phyloP scores from a whole-genome alignment of 345 rosid species.

The Syzygium oleosum region DNA sequence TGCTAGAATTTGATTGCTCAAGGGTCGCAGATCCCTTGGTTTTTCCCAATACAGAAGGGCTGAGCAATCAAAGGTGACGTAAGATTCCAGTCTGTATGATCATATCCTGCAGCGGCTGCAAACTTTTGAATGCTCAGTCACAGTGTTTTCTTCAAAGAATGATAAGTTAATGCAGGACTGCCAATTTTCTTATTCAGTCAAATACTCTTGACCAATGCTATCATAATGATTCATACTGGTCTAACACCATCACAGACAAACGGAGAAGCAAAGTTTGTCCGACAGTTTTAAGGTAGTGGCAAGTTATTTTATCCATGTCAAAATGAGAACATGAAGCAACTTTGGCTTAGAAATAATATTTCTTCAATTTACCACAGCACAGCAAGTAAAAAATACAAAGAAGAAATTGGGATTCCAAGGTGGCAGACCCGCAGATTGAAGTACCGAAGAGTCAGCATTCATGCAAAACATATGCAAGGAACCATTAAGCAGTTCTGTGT shows the following conservation, averaged over 20 bases:
- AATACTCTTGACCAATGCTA: neutral
- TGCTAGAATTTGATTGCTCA: neutral
- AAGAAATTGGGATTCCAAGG: neutral
- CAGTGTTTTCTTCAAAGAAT: neutral
- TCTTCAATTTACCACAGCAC: neutral
- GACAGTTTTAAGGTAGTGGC: neutral
- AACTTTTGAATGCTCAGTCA: neutral
- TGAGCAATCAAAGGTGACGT: neutral
- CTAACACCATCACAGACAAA: neutral
- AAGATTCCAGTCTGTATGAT: neutral
- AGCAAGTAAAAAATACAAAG: neutral
- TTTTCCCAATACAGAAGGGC: neutral
- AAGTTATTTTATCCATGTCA: neutral
- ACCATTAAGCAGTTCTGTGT: neutral
- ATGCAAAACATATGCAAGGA: neutral
- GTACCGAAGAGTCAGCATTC: neutral
- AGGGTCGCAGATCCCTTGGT: neutral
- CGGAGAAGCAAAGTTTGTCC: neutral
- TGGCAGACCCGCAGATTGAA: neutral
- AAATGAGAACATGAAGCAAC: neutral
- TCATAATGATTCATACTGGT: neutral
- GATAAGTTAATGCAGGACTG: neutral
- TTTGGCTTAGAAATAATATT: neutral
- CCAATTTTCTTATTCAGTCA: neutral
- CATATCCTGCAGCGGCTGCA: neutral